Percentiles rank a stretch among this genome's conserved stretches.
Evolutionary conservation across 768 basidiomycete species (phyloP).

Genomic region (Lentinula raphanica): DNA sequence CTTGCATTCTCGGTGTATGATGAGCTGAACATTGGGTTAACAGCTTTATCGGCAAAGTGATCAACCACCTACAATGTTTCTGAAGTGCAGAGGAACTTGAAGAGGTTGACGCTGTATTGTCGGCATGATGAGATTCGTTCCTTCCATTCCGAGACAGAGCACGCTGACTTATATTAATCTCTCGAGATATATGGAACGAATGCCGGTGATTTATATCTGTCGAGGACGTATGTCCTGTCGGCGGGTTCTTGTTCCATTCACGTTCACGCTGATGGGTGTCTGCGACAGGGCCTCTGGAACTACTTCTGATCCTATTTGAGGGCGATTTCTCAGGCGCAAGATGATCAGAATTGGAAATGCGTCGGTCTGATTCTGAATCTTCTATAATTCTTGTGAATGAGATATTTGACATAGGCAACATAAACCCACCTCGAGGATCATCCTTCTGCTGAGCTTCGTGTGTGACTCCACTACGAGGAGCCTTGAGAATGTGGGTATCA

Average conservation of each 20-base stretch:
- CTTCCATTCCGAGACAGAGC: background rate
- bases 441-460: background rate
- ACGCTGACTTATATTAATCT: background rate
- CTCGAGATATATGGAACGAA: slow-evolving; percentile 11
- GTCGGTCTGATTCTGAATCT: background rate
- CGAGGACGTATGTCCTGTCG: slow-evolving; percentile 14
- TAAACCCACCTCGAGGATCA: background rate
- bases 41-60: slow-evolving; percentile 1
- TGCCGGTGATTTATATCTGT: slow-evolving; percentile 19
- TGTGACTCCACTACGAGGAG: background rate
- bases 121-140: slow-evolving; percentile 20
- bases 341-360: background rate
- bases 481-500: background rate
- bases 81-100: slow-evolving; percentile 43
- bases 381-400: background rate
- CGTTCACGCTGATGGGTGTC: slow-evolving; percentile 25
- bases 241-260: slow-evolving; percentile 36
- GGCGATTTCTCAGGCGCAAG: background rate
- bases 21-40: slow-evolving; percentile 29
- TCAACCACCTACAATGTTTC: slow-evolving; percentile 41
- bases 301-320: background rate
- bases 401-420: background rate
- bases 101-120: slow-evolving; percentile 35
- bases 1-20: slow-evolving; percentile 37
- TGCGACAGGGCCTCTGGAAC: background rate